phyloP scores from a whole-genome alignment of 345 rosid species.

The Ceriops zippeliana region DNA sequence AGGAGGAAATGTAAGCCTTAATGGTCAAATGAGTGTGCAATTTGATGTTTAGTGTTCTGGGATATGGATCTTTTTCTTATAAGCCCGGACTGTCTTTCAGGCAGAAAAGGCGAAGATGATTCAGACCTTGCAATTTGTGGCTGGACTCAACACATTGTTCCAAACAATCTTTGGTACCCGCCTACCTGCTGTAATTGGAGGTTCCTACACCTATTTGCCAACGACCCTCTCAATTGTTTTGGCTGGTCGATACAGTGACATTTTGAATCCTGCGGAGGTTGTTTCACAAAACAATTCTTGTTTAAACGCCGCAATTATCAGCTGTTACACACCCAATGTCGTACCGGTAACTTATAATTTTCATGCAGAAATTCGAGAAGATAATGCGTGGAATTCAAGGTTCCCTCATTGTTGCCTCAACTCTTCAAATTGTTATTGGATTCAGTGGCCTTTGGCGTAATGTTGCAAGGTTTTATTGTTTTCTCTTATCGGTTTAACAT shows the following conservation, averaged over 20 bases:
- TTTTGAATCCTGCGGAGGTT: conserved; percentile 87
- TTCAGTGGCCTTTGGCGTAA: conserved; percentile 99
- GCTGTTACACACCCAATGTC: background rate
- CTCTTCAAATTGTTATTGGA: conserved; percentile 83
- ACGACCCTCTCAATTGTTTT: conserved; percentile 77
- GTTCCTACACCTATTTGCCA: conserved; percentile 76
- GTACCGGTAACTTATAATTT: conserved; percentile 12
- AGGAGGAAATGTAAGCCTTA: conserved; percentile 73
- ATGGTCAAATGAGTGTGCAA: background rate
- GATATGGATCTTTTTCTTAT: conserved; percentile 13
- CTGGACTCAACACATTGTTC: conserved; percentile 74
- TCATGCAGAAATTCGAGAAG: conserved; percentile 70
- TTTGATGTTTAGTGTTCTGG: conserved; percentile 14
- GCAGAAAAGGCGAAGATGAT: conserved; percentile 93
- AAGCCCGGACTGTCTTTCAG: conserved; percentile 27
- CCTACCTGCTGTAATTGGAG: conserved; percentile 88
- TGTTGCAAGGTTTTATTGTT: conserved; percentile 59
- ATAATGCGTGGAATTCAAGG: conserved; percentile 94
- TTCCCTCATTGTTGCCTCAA: conserved; percentile 88
- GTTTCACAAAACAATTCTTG: conserved; percentile 1
- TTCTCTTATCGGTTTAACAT: background rate
- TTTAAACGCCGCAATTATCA: conserved; percentile 1
- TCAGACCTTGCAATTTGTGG: conserved; percentile 87
- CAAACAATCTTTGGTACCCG: conserved; percentile 87
- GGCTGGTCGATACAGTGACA: conserved; percentile 76